These are phyloP conservation scores for Amanita inopinata DNA, from an alignment of 768 basidiomycete genomes.

Conservation along the genomic window DNA sequence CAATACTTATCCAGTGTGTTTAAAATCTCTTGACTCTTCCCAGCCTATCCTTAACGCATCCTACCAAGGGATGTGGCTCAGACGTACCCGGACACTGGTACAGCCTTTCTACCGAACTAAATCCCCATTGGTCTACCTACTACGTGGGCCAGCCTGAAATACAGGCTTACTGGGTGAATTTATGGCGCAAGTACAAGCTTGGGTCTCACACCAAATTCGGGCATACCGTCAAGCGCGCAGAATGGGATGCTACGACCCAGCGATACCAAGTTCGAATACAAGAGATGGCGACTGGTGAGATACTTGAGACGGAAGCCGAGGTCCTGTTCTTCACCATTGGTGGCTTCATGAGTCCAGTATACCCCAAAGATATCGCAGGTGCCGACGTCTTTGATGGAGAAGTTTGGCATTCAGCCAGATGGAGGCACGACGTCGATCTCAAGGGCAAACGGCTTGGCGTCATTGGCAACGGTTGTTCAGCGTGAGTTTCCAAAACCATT, in stretches of 20 bases:
- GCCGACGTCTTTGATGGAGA: constrained; percentile 37
- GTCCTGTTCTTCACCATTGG: constrained; percentile 42
- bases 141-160: constrained; percentile 42
- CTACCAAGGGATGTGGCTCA: constrained; percentile 40
- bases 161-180: constrained; percentile 36
- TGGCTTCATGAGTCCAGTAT: constrained; percentile 36
- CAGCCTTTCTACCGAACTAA: constrained; percentile 42
- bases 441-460: constrained; percentile 46
- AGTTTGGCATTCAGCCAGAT: constrained; percentile 44
- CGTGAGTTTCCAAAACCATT: constrained; percentile 24
- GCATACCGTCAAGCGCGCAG: constrained; percentile 28
- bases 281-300: constrained; percentile 26
- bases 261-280: constrained; percentile 32
- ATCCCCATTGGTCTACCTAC: constrained; percentile 39
- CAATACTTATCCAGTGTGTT: constrained; percentile 42
- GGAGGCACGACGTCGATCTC: constrained; percentile 46
- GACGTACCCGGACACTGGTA: constrained; percentile 49
- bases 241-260: constrained; percentile 35
- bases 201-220: constrained; percentile 31
- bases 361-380: constrained; percentile 33
- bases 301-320: constrained; percentile 27
- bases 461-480: constrained; percentile 56
- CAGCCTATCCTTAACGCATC: neutral
- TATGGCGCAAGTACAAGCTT: constrained; percentile 37
- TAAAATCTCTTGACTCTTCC: neutral